Evolutionary conservation across 2,329 filamentous ascomycete species (phyloP).

Genomic region (Pseudogymnoascus sp.): DNA sequence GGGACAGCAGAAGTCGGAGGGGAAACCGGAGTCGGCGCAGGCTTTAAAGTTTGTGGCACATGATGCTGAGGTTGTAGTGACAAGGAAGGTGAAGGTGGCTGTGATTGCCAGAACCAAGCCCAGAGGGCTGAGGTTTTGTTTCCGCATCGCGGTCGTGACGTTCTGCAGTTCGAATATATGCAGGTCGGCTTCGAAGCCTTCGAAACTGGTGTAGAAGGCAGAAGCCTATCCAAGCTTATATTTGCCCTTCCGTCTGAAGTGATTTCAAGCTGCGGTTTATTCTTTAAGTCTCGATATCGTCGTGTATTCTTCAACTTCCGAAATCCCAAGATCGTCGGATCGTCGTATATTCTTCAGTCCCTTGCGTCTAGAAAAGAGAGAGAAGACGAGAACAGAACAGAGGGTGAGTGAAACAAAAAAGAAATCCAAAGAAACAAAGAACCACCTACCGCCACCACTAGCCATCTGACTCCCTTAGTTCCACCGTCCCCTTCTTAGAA

Average conservation of each 20-base stretch:
- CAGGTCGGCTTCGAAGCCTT: not conserved
- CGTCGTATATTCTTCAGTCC: not conserved
- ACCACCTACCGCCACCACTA: not conserved
- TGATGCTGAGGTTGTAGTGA: conserved; percentile 31
- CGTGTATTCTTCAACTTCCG: not conserved
- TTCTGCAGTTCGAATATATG: not conserved
- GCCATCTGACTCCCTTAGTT: not conserved
- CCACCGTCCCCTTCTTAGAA: not conserved
- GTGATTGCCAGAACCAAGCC: not conserved
- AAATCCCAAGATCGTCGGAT: not conserved
- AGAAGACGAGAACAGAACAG: conserved; percentile 20
- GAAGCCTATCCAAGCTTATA: not conserved
- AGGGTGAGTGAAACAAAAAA: not conserved
- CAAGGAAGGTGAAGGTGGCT: conserved; percentile 20
- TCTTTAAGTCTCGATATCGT: not conserved
- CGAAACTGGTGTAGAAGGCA: not conserved
- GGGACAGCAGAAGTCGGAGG: conserved; percentile 60
- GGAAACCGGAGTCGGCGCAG: conserved; percentile 47
- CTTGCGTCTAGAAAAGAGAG: not conserved
- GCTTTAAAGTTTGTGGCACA: conserved; percentile 39
- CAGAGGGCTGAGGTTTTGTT: not conserved
- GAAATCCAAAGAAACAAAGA: not conserved
- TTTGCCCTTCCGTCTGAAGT: not conserved
- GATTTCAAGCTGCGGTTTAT: not conserved
- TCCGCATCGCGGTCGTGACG: not conserved